Conservation (phyloP, 2,329 filamentous ascomycete species). For the Xylariaceae sp. region DNA sequence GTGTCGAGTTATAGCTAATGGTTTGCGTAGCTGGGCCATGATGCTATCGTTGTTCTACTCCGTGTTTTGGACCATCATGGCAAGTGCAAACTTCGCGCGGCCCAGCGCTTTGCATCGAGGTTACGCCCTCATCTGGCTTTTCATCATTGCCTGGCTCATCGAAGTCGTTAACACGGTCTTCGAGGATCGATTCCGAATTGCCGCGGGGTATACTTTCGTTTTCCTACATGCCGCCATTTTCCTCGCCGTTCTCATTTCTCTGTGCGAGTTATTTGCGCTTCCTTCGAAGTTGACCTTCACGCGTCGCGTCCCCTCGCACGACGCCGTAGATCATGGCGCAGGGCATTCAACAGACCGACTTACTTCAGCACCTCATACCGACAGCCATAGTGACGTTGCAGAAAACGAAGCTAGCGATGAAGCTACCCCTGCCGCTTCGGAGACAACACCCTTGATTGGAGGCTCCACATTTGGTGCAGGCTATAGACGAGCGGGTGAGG, state of each 20-base stretch:
- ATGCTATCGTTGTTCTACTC: constrained; percentile 76
- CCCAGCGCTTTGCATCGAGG: constrained; percentile 81
- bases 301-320: constrained; percentile 48
- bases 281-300: constrained; percentile 67
- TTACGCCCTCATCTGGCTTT: constrained; percentile 82
- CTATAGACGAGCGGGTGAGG: constrained; percentile 47
- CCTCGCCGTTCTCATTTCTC: constrained; percentile 65
- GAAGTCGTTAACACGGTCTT: constrained; percentile 69
- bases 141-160: constrained; percentile 64
- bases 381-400: constrained; percentile 20
- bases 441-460: constrained; percentile 69
- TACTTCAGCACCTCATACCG: constrained; percentile 23
- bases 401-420: constrained; percentile 26
- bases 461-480: constrained; percentile 57
- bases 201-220: constrained; percentile 73
- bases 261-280: constrained; percentile 75
- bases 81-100: constrained; percentile 68
- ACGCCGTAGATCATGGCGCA: constrained; percentile 30
- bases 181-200: constrained; percentile 71
- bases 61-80: constrained; percentile 68
- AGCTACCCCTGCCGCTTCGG: constrained; percentile 41
- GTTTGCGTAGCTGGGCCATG: constrained; percentile 61
- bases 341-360: constrained; percentile 31
- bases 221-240: constrained; percentile 75
- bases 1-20: constrained; percentile 12